phyloP scores from a whole-genome alignment of 1,284 basidiomycete genomes.

The Sparassis latifolia region DNA sequence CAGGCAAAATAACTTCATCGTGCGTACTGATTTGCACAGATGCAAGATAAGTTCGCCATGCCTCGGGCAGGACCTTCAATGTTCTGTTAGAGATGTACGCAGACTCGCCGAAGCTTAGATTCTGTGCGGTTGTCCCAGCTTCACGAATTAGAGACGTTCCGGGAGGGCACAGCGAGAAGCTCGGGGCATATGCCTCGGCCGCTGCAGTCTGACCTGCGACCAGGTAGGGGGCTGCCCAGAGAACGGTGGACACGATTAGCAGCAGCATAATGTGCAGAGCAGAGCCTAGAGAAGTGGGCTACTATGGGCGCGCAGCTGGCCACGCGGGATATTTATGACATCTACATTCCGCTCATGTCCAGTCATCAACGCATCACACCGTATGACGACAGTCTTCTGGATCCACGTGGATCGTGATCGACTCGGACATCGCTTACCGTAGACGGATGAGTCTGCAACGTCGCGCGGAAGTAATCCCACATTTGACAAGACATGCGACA shows the following conservation, averaged over 20 bases:
- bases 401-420: too few species aligned
- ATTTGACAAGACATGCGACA: too few species aligned
- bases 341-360: too few species aligned
- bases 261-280: background rate
- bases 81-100: constrained; percentile 19
- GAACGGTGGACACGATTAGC: background rate
- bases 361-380: too few species aligned
- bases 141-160: constrained; percentile 16
- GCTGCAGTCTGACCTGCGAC: constrained; percentile 13
- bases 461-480: too few species aligned
- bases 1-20: constrained; percentile 18
- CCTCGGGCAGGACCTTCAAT: constrained; percentile 17
- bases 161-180: constrained; percentile 13
- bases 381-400: too few species aligned
- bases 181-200: constrained; percentile 17
- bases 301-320: too few species aligned
- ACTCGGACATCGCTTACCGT: too few species aligned
- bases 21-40: constrained; percentile 25
- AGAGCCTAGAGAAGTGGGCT: background rate
- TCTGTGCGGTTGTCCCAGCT: constrained; percentile 13
- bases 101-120: constrained; percentile 19
- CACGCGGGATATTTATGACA: too few species aligned
- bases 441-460: too few species aligned
- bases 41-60: constrained; percentile 23
- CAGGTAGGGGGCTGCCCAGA: constrained; percentile 2